Base-by-base conservation (phyloP, 1,284 basidiomycete species). In the Cryptococcus sp. region DNA sequence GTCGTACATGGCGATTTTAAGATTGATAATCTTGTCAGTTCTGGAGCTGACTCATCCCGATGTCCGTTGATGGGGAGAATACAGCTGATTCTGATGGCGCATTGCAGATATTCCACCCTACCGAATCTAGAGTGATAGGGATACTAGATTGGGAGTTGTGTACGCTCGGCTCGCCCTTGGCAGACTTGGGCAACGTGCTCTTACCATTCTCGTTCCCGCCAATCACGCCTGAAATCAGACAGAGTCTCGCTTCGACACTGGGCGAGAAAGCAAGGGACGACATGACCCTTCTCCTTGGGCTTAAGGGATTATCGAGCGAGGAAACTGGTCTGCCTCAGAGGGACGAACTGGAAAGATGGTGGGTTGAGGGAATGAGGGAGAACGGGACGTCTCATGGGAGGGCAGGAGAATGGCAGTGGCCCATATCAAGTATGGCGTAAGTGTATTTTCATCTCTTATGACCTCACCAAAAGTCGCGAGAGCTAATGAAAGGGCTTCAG, bases 71-170 rank as follows among this genome's bases (percentile, higher is more conserved):
- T 34, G 43, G 15, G 2, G 15, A 29, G 10, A 16, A 13, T 22
- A n/a, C 5, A 34, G 16, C 41, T 49, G 46, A 43, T n/a, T 20
- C 25, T 16, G 37, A n/a, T 3, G 13, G 40, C 3, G 34, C 15
- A 26, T 19, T 26, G 15, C 47, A 72, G 68, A 85, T 98, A 61
- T 98, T 93, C 79, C 93, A 97, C 72, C 89, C 90, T 0, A 93
- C 88, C 2, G 88, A 96, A 78, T 91, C 93, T 58, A 81, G 85
- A 46, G 93, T 98, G 1, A 93, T 98, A 67, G 94, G 91, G 2
- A 92, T 98, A 45, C 80, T 98, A 49, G 94, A 98, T 75, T 98
- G 94, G 94, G 94, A 98, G 73, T 80, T 98, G 40, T 94, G 91
- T 69, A 98, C 95, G 1, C 82, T 96, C 17, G 92, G 92, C 8